These are phyloP conservation scores for Kuraishia hungarica DNA, from an alignment of 805 yeast species.

Conservation along the genomic window DNA sequence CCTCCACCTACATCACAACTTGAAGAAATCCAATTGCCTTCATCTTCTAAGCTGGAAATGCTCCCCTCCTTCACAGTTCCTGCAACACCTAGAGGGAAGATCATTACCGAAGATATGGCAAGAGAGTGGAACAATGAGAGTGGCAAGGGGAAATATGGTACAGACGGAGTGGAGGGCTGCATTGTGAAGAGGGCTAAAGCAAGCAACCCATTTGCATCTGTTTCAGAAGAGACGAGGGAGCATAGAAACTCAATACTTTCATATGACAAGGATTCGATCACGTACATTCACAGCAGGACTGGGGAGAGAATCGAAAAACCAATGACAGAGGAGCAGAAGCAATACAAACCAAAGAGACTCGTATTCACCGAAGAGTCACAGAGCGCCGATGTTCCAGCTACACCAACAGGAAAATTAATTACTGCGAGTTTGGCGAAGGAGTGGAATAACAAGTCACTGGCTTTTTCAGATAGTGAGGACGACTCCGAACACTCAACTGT, in stretches of 20 bases:
- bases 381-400: constrained; percentile 1
- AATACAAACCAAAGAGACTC: constrained; percentile 30
- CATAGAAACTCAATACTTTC: constrained; percentile 1
- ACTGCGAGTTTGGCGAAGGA: constrained; percentile 22
- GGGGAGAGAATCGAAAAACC: constrained; percentile 26
- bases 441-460: constrained; percentile 16
- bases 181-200: constrained; percentile 7
- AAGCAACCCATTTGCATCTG: constrained; percentile 22
- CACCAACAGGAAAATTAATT: constrained; percentile 27
- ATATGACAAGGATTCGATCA: constrained; percentile 16
- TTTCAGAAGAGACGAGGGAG: neutral
- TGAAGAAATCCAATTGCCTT: constrained; percentile 3
- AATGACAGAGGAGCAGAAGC: constrained; percentile 22
- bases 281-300: constrained; percentile 30
- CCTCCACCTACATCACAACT: constrained; percentile 4
- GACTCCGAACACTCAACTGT: neutral
- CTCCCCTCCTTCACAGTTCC: neutral
- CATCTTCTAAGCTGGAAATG: constrained; percentile 6
- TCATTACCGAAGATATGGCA: constrained; percentile 24
- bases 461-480: neutral
- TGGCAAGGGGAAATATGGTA: constrained; percentile 14
- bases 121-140: constrained; percentile 16
- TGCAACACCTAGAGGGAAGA: constrained; percentile 24
- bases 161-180: constrained; percentile 11
- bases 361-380: constrained; percentile 13